Percentiles rank a stretch among this genome's conserved stretches.
phyloP scores from a whole-genome alignment of 176 grass and related monocot genomes.

The Urochloa ruziziensis region DNA sequence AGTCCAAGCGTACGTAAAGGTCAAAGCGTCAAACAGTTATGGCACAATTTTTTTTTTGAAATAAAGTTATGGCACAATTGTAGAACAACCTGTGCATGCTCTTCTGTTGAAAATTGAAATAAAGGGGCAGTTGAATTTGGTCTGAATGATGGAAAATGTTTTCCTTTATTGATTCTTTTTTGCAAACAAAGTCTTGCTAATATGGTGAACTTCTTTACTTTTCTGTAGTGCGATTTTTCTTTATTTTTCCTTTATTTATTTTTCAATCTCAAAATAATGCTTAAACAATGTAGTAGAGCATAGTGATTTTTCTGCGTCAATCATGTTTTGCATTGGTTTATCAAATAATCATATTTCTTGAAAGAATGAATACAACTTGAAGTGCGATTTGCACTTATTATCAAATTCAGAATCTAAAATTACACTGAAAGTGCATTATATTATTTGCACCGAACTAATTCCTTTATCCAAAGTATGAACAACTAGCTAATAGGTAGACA shows the following conservation, averaged over 20 bases:
- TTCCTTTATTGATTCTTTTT: not conserved
- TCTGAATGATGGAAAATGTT: not conserved
- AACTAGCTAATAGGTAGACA: not conserved
- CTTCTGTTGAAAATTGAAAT: not conserved
- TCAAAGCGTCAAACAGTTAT: not conserved
- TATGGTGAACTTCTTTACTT: too few species aligned
- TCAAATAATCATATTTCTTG: not conserved
- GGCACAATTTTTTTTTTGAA: too few species aligned
- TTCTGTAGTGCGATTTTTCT: too few species aligned
- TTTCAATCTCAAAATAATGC: not conserved
- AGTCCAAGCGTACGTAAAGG: not conserved
- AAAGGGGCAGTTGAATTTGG: not conserved
- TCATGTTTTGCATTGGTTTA: too few species aligned
- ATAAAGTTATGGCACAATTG: too few species aligned
- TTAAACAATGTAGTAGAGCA: not conserved
- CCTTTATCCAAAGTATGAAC: not conserved
- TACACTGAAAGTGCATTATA: not conserved
- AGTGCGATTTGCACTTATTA: too few species aligned
- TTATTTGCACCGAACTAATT: not conserved
- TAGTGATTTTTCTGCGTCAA: not conserved
- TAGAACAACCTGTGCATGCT: not conserved
- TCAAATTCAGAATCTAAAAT: not conserved
- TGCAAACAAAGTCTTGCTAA: too few species aligned
- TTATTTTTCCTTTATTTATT: too few species aligned
- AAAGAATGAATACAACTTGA: not conserved